Evolutionary conservation across 1,284 basidiomycete genomes (phyloP).

Genomic region (Cerrena zonata): DNA sequence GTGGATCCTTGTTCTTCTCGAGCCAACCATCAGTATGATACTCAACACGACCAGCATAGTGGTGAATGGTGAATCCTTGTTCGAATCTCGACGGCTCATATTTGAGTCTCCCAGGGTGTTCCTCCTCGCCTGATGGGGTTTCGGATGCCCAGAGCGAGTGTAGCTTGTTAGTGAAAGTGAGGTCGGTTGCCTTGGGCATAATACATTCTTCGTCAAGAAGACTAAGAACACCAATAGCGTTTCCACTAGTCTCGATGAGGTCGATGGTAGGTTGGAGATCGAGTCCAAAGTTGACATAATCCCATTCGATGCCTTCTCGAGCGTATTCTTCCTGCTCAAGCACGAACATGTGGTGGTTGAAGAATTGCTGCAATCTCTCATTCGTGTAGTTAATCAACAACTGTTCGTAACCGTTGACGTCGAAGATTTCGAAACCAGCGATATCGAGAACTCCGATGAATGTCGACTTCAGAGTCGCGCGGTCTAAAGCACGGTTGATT

Average conservation of each 20-base stretch:
- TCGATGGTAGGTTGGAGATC: slow-evolving; percentile 98
- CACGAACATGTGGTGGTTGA: slow-evolving; percentile 99
- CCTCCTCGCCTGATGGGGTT: slow-evolving; percentile 43
- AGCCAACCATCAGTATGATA: slow-evolving; percentile 96
- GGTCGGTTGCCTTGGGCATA: slow-evolving; percentile 96
- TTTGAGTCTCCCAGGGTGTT: slow-evolving; percentile 76
- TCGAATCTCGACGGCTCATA: slow-evolving; percentile 86
- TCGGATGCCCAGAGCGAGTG: slow-evolving; percentile 64
- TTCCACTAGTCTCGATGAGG: slow-evolving; percentile 80
- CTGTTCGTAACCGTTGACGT: slow-evolving; percentile 91
- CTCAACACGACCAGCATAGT: slow-evolving; percentile 96
- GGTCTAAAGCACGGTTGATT: slow-evolving; percentile 90
- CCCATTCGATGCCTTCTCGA: slow-evolving; percentile 95
- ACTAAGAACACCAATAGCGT: slow-evolving; percentile 84
- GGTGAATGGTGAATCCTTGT: slow-evolving; percentile 91
- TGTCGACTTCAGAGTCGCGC: slow-evolving; percentile 86
- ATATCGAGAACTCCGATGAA: slow-evolving; percentile 99
- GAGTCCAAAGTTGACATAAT: slow-evolving; percentile 97
- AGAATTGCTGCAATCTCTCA: slow-evolving; percentile 94
- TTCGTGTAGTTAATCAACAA: slow-evolving; percentile 99
- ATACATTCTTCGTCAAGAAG: slow-evolving; percentile 98
- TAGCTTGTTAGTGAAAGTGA: slow-evolving; percentile 93
- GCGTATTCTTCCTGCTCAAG: slow-evolving; percentile 99
- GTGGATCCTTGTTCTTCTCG: slow-evolving; percentile 98
- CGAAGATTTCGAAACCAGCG: slow-evolving; percentile 97